Percentiles rank a stretch among this genome's conserved stretches.
phyloP scores from a whole-genome alignment of 1,284 basidiomycete genomes.

The Puccinia triticina region DNA sequence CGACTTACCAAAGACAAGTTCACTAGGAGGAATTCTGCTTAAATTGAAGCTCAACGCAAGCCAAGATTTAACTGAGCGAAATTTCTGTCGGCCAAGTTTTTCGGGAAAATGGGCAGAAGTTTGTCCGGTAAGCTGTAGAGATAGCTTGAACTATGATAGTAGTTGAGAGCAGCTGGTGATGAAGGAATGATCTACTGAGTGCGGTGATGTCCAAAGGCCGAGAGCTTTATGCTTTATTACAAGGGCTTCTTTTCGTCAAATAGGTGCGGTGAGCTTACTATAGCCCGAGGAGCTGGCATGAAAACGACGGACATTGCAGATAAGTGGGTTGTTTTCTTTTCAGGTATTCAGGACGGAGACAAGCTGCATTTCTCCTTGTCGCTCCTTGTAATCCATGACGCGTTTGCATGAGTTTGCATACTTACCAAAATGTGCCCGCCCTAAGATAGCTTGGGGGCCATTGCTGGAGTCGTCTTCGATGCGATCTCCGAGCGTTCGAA shows the following conservation, averaged over 20 bases:
- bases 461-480: not conserved
- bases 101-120: not conserved
- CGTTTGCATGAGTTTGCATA: not conserved
- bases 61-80: not conserved
- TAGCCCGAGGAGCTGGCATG: not conserved
- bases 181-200: slow-evolving; percentile 18
- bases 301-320: not conserved
- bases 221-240: slow-evolving; percentile 4
- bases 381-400: not conserved
- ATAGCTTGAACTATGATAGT: slow-evolving; percentile 5
- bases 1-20: not conserved
- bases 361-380: not conserved
- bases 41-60: not conserved
- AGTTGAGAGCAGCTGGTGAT: not conserved
- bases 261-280: not conserved
- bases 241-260: not conserved
- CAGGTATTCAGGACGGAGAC: not conserved
- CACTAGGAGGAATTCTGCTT: not conserved
- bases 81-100: not conserved
- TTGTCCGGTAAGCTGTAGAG: not conserved
- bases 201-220: not conserved
- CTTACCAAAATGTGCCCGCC: not conserved
- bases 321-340: slow-evolving; percentile 6
- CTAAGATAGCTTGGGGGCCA: not conserved
- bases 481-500: not conserved